A percentile compares a stretch with the other conserved stretches of the same genome.
Conservation (phyloP, 1,139 yeast species). For the Candida freyschussii region DNA sequence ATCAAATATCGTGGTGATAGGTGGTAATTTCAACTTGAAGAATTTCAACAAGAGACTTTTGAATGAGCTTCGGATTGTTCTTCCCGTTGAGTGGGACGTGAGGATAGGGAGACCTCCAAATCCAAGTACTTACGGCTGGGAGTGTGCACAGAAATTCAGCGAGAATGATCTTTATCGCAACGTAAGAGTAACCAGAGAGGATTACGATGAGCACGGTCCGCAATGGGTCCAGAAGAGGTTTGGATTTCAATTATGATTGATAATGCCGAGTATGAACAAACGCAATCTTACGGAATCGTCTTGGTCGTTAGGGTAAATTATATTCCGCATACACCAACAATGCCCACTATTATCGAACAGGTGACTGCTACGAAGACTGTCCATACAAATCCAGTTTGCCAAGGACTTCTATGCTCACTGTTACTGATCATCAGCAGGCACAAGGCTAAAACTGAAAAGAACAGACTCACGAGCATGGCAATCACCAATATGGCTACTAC, state of each 20-base stretch:
- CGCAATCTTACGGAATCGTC: neutral
- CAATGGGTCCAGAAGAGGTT: slow-evolving; percentile 75
- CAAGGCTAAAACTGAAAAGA: slow-evolving; percentile 18
- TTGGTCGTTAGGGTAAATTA: slow-evolving; percentile 1
- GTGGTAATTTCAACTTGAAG: slow-evolving; percentile 73
- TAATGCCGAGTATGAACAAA: neutral
- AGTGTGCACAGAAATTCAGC: slow-evolving; percentile 52
- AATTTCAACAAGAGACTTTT: slow-evolving; percentile 61
- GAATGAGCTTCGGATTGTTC: slow-evolving; percentile 56
- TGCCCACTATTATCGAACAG: slow-evolving; percentile 16
- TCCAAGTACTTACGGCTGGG: slow-evolving; percentile 48
- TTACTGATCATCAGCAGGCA: slow-evolving; percentile 22
- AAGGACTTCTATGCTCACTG: slow-evolving; percentile 9
- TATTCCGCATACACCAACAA: slow-evolving; percentile 18
- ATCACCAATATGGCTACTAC: slow-evolving; percentile 16
- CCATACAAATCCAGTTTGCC: slow-evolving; percentile 20
- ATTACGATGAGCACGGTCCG: slow-evolving; percentile 82
- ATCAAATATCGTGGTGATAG: slow-evolving; percentile 74
- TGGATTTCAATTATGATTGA: slow-evolving; percentile 45
- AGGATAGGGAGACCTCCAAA: slow-evolving; percentile 43
- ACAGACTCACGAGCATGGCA: slow-evolving; percentile 17
- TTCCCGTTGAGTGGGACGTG: slow-evolving; percentile 65
- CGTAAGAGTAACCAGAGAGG: slow-evolving; percentile 65
- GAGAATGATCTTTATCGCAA: slow-evolving; percentile 42
- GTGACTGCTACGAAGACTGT: slow-evolving; percentile 16